Percentiles rank a stretch among this genome's conserved stretches.
phyloP scores from a whole-genome alignment of 306 rosid genomes.

The Gynostemma pentaphyllum region DNA sequence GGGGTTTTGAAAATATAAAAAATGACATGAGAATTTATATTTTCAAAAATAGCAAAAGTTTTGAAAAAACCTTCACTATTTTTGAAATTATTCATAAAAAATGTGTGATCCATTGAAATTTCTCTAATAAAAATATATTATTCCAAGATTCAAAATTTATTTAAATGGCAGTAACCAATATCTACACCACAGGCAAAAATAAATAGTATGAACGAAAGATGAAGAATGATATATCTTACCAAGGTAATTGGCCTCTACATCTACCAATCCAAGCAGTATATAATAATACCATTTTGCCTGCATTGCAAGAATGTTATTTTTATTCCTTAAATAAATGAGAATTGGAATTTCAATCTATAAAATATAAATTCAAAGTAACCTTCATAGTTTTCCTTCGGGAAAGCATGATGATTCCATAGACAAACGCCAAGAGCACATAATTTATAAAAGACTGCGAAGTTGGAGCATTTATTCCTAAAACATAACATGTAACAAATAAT shows the following conservation, averaged over 20 bases:
- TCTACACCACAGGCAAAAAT: neutral
- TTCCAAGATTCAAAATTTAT: no score
- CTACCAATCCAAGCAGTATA: constrained; percentile 69
- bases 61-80: no score
- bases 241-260: constrained; percentile 91
- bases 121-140: no score
- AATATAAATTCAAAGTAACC: constrained; percentile 28
- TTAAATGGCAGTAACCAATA: neutral
- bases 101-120: no score
- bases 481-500: neutral
- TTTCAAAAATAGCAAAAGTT: no score
- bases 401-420: constrained; percentile 49
- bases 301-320: constrained; percentile 12
- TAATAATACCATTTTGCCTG: constrained; percentile 92
- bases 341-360: neutral
- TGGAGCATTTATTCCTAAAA: constrained; percentile 67
- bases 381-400: constrained; percentile 49
- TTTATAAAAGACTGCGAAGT: constrained; percentile 85
- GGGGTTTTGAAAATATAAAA: no score
- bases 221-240: constrained; percentile 30
- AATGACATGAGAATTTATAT: no score
- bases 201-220: neutral
- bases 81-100: no score
- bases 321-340: neutral
- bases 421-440: constrained; percentile 64